Percentiles rank a stretch among this genome's conserved stretches.
phyloP scores from a whole-genome alignment of 1,284 basidiomycete genomes.

The Malassezia globosa region DNA sequence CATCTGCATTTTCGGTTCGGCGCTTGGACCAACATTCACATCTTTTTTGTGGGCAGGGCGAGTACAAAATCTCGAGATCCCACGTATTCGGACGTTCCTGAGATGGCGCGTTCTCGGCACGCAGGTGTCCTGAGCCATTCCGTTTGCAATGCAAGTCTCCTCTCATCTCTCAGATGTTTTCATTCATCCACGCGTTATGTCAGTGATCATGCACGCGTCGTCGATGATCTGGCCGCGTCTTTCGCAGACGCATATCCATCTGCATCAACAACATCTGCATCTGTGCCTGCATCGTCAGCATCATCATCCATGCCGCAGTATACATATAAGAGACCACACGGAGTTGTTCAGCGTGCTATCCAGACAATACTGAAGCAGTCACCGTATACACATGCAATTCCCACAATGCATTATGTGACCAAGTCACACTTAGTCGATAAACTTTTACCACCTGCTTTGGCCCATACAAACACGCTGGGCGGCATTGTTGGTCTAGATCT shows the following conservation, averaged over 20 bases:
- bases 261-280: background rate
- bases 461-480: constrained; percentile 3
- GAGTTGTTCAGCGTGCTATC: background rate
- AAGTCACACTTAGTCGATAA: constrained; percentile 18
- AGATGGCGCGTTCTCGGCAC: too few species aligned
- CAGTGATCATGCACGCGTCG: background rate
- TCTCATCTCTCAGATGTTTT: too few species aligned
- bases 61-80: too few species aligned
- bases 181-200: too few species aligned
- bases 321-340: background rate
- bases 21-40: too few species aligned
- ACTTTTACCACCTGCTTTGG: constrained; percentile 12
- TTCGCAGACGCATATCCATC: background rate
- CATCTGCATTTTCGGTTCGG: too few species aligned
- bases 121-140: too few species aligned
- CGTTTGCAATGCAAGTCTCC: too few species aligned
- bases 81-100: too few species aligned
- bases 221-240: background rate
- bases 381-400: background rate
- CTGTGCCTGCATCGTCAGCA: background rate
- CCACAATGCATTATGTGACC: constrained; percentile 20
- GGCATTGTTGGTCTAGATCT: constrained; percentile 29
- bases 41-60: too few species aligned
- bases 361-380: too few species aligned
- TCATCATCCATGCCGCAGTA: background rate